phyloP scores from a whole-genome alignment of 1,284 basidiomycete genomes.

The Trichosporon ovoides region DNA sequence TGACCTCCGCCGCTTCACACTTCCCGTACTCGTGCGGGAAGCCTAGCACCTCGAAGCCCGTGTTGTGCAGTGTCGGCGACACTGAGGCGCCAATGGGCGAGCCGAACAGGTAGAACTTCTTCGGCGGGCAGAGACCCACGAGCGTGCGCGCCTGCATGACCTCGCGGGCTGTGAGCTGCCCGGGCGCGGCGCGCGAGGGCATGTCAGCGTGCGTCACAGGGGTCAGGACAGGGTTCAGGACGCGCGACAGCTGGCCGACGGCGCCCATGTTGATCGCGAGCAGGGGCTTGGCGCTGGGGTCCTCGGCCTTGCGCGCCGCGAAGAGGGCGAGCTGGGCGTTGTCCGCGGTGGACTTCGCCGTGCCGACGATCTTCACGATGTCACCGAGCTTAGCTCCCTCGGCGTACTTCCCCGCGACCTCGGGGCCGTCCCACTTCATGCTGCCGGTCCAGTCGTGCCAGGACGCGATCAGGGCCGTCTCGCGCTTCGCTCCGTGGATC shows the following conservation, averaged over 20 bases:
- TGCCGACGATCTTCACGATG: conserved; percentile 87
- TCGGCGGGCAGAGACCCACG: conserved; percentile 67
- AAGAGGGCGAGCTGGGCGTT: conserved; percentile 78
- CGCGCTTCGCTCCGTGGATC: conserved; percentile 62
- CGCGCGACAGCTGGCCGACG: conserved; percentile 80
- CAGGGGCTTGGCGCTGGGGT: conserved; percentile 63
- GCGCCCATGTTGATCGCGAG: conserved; percentile 92
- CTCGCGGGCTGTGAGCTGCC: conserved; percentile 81
- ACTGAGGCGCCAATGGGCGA: conserved; percentile 82
- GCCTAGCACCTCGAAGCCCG: conserved; percentile 72
- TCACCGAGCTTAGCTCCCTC: conserved; percentile 68
- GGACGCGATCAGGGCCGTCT: conserved; percentile 78
- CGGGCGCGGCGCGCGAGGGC: conserved; percentile 80
- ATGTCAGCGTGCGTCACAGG: conserved; percentile 85
- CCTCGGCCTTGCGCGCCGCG: conserved; percentile 48
- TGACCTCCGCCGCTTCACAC: conserved; percentile 67
- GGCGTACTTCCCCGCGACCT: conserved; percentile 65
- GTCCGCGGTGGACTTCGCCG: conserved; percentile 67
- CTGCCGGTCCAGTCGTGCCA: conserved; percentile 90
- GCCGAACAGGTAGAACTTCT: conserved; percentile 80
- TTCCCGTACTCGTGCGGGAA: conserved; percentile 74
- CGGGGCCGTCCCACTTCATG: conserved; percentile 71
- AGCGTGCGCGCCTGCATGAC: conserved; percentile 77
- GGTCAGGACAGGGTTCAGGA: conserved; percentile 78
- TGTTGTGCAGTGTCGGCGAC: conserved; percentile 91